A percentile compares a stretch with the other conserved stretches of the same genome.
phyloP scores from a whole-genome alignment of 208 protist genomes.

The Acanthamoeba triangularis region DNA sequence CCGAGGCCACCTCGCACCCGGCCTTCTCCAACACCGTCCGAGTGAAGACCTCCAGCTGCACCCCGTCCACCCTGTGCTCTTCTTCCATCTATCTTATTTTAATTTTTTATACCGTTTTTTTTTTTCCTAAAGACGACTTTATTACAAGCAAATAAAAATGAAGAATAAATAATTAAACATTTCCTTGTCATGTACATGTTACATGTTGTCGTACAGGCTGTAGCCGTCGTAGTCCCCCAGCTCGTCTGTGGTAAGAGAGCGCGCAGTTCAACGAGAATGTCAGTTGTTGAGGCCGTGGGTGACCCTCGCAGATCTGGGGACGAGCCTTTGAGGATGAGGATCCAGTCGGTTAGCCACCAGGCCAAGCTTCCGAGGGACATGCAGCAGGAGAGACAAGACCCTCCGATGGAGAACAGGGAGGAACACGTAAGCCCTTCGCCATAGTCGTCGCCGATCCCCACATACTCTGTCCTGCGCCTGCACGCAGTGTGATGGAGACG shows the following conservation, averaged over 20 bases:
- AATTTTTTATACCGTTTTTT: no score
- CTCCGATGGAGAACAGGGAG: neutral
- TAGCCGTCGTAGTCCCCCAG: neutral
- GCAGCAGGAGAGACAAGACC: neutral
- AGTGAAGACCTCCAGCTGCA: neutral
- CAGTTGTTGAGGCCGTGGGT: no score
- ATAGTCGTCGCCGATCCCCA: neutral
- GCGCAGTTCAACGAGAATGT: neutral
- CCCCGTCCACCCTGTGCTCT: neutral
- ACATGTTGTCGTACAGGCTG: neutral
- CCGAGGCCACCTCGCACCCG: neutral
- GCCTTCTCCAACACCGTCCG: neutral
- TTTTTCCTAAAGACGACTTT: no score
- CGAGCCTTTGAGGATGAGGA: neutral
- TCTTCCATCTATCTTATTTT: neutral
- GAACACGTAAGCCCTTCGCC: neutral
- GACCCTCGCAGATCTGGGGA: neutral
- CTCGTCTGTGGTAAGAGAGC: neutral
- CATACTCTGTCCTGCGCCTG: neutral
- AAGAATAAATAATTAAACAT: no score
- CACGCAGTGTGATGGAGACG: no score
- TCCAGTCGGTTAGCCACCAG: conserved; percentile 11
- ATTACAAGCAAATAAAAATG: no score
- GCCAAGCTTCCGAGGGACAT: neutral
- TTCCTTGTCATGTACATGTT: neutral